Percentiles rank a stretch among this genome's conserved stretches.
Conservation (phyloP, 352 stramenopile species). For the Phytophthora tentaculata region DNA sequence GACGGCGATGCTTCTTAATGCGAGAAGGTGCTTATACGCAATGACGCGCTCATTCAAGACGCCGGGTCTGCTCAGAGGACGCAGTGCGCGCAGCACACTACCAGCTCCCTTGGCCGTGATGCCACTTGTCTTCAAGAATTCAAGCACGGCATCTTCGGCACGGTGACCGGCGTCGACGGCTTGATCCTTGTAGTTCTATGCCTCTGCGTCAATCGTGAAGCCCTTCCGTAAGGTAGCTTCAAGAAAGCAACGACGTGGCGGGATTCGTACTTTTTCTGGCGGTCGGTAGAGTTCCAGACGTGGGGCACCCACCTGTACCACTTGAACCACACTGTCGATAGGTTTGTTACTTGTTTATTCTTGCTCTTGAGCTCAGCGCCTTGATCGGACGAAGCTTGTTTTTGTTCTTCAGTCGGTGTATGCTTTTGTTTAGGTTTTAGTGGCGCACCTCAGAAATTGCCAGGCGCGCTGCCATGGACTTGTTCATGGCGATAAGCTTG, state of each 20-base stretch:
- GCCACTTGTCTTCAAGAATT: constrained; percentile 10
- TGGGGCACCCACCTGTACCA: too few species aligned
- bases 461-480: too few species aligned
- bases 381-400: background rate
- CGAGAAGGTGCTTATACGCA: constrained; percentile 11
- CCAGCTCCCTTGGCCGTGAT: constrained; percentile 1
- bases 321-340: background rate
- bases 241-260: background rate
- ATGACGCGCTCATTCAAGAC: background rate
- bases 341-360: constrained; percentile 2
- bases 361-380: constrained; percentile 3
- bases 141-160: background rate
- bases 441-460: too few species aligned
- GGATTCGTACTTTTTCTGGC: too few species aligned
- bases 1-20: too few species aligned
- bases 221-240: too few species aligned
- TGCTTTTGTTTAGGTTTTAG: too few species aligned
- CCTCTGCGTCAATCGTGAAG: background rate
- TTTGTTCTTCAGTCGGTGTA: too few species aligned
- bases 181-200: background rate
- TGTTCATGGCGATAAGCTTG: too few species aligned
- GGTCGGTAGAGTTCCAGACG: too few species aligned
- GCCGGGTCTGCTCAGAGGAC: constrained; percentile 3
- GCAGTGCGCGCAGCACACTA: constrained; percentile 9
- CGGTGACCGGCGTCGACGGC: background rate